Evolutionary conservation across 108 stramenopile genomes (phyloP).

Genomic region (Hondaea fermentalgiana): DNA sequence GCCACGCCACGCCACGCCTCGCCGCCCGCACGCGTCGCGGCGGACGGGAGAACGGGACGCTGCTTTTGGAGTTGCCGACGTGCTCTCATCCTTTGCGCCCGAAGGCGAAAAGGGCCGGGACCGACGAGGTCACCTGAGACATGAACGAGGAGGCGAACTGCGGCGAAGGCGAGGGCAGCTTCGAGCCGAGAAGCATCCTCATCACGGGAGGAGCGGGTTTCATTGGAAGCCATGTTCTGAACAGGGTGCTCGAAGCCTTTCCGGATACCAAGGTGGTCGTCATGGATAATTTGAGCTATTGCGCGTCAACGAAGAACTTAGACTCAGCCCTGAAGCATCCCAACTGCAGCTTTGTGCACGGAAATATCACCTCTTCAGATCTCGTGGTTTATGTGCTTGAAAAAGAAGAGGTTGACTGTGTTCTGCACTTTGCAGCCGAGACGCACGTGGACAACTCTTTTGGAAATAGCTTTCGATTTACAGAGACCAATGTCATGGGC

Average conservation of each 20-base stretch:
- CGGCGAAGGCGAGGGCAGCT: not conserved
- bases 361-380: constrained; percentile 84
- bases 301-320: constrained; percentile 88
- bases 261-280: constrained; percentile 57
- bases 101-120: no score
- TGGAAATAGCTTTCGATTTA: constrained; percentile 97
- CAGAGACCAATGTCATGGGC: constrained; percentile 92
- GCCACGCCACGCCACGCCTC: no score
- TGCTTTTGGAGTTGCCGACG: no score
- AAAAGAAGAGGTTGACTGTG: constrained; percentile 88
- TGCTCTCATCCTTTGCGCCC: no score
- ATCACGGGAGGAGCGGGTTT: constrained; percentile 27
- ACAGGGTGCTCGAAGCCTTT: constrained; percentile 8
- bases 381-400: constrained; percentile 81
- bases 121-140: no score
- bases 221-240: constrained; percentile 24
- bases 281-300: constrained; percentile 92
- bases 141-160: not conserved
- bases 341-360: constrained; percentile 52
- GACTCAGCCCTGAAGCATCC: constrained; percentile 38
- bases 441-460: constrained; percentile 95
- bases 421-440: constrained; percentile 98
- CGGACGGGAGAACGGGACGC: no score
- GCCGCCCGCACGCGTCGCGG: no score
- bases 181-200: not conserved